Conservation (phyloP, 176 grass and related monocot genomes). For the Secale cereale region DNA sequence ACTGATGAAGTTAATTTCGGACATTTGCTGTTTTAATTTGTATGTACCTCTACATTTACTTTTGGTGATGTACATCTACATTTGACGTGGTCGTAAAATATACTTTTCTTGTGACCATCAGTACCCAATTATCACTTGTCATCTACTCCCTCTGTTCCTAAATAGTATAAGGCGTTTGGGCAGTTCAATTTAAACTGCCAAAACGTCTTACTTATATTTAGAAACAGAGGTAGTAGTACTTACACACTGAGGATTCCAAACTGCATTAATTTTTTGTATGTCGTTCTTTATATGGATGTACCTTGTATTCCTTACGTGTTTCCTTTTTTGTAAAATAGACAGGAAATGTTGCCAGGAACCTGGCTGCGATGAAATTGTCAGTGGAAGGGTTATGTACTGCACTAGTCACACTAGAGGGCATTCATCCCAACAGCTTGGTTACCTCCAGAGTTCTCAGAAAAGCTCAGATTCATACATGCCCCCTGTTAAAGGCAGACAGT, state of each 20-base stretch:
- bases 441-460: slow-evolving; percentile 8
- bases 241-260: no score
- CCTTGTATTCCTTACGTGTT: slow-evolving; percentile 6
- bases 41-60: not conserved
- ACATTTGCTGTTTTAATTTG: slow-evolving; percentile 3
- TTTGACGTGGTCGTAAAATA: not conserved
- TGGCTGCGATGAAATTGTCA: slow-evolving; percentile 27
- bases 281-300: slow-evolving; percentile 1
- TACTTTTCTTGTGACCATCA: not conserved
- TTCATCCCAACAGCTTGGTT: slow-evolving; percentile 19
- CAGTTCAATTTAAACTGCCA: no score
- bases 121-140: not conserved
- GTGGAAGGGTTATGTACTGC: slow-evolving; percentile 35
- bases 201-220: no score
- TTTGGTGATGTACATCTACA: not conserved
- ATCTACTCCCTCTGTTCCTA: not conserved
- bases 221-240: no score
- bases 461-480: slow-evolving; percentile 24
- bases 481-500: slow-evolving; percentile 21
- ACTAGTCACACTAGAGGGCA: slow-evolving; percentile 3
- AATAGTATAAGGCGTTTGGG: no score
- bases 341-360: slow-evolving; percentile 34
- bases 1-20: slow-evolving; percentile 1
- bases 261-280: not conserved
- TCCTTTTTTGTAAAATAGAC: slow-evolving; percentile 18